Evolutionary conservation across 495 filamentous ascomycete species (phyloP), one percentile per base, ranked within the genome.

Genomic region (Podospora comata): DNA sequence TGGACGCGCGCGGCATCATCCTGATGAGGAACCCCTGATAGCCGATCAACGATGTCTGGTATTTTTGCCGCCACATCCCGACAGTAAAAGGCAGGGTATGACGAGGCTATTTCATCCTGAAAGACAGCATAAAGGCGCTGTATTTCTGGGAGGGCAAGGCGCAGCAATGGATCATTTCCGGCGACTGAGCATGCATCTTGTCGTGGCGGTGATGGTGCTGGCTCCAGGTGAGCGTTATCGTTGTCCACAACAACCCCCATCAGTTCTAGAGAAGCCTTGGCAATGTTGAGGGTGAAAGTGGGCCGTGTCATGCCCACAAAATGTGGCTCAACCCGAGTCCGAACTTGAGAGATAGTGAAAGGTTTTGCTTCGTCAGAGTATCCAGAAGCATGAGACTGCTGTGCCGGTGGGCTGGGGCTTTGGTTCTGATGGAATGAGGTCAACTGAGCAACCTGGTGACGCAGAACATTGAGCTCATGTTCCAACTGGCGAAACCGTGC

Each of bases 241-340:
- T 63, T 32, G 9, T 62, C 19, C 0, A 58, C 19, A 27, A 44
- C 13, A 48, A 68, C 60, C 16, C 67, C 67, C 67, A 72, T 60
- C 3, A 34, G 59, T 2, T 60, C 65, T 5, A 72, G 64, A 26
- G 70, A 72, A n/a, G 58, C 55, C 67, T 69, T 68, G 32, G 67
- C 70, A 5, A 64, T 64, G 60, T 72, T 65, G 11, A 72, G 32
- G 30, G 39, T 65, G 64, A 72, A 72, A 9, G 64, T 67, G 13
- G 70, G 65, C 13, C 61, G 67, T 19, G 70, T 72, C 9, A 60
- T 67, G 6, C 70, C 70, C n/a, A 72, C 58, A 34, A 72, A 72
- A 9, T 69, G 66, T 15, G 70, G 67, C 59, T 69, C 63, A 18
- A 65, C 63, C 4, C 30, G 30, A 7, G 30, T 32, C 30, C 7